Evolutionary conservation across 495 filamentous ascomycete genomes (phyloP).

Genomic region (Delitschia confertaspora): DNA sequence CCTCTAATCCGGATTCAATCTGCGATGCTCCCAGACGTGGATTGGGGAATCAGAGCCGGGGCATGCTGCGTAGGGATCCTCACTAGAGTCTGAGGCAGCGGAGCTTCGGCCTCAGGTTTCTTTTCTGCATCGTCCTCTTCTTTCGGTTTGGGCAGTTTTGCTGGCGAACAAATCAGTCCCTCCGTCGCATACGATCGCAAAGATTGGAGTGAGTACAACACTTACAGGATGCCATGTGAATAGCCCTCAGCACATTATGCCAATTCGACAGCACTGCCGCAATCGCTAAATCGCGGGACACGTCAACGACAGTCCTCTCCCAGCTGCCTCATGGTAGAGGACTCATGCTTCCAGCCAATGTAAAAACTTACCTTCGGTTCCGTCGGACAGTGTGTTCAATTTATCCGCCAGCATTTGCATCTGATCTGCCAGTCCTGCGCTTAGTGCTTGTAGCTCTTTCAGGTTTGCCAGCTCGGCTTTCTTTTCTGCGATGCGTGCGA

Average conservation of each 20-base stretch:
- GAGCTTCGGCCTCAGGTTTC: constrained; percentile 37
- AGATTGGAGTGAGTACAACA: constrained; percentile 8
- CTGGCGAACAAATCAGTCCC: constrained; percentile 30
- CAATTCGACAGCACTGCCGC: constrained; percentile 89
- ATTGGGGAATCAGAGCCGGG: constrained; percentile 22
- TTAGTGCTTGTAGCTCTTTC: constrained; percentile 78
- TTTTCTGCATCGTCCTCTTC: constrained; percentile 38
- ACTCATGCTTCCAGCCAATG: neutral
- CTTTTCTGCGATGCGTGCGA: constrained; percentile 85
- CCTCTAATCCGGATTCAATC: no score
- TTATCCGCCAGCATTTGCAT: constrained; percentile 90
- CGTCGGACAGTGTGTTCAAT: constrained; percentile 76
- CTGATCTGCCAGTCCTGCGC: constrained; percentile 73
- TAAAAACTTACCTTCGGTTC: constrained; percentile 66
- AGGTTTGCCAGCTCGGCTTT: constrained; percentile 86
- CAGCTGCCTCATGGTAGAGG: constrained; percentile 6
- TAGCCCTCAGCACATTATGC: constrained; percentile 88
- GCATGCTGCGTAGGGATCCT: constrained; percentile 64
- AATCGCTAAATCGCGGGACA: constrained; percentile 54
- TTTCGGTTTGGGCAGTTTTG: constrained; percentile 54
- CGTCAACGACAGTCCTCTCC: constrained; percentile 14
- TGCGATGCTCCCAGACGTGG: constrained; percentile 14
- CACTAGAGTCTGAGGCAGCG: constrained; percentile 70
- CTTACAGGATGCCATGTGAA: constrained; percentile 92
- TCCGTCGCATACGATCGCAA: neutral